Evolutionary conservation across 202 grass and related monocot species (phyloP), one percentile per base, ranked within the genome.

Genomic region (Schoenoplectus triqueter): DNA sequence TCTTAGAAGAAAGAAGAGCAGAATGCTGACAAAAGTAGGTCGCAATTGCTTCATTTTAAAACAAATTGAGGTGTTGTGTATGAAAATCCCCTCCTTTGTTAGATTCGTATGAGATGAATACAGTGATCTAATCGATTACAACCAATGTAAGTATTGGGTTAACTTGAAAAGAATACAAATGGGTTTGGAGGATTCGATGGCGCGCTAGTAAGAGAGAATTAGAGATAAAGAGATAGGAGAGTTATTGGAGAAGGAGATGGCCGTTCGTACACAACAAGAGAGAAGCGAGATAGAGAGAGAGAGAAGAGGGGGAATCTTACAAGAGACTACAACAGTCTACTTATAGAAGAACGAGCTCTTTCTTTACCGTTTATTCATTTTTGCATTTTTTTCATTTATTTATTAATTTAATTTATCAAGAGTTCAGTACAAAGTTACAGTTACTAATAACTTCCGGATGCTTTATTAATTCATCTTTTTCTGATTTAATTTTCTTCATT

Each of bases 1-100:
- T 83, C 65, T 71, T 13, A 83, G 81, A 83, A 83, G 65, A 57
- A 83, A 83, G 81, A 83, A 83, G 49, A 83, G 39, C 47, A 83
- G 64, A 83, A 83, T 83, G 65, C 65, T 69, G 65, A 57, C 9
- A 83, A 49, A 57, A 70, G 70, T 57, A 83, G 0, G 7, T 65
- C 49, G 22, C 21, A 83, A 70, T 83, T 83, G 81, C 81, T 69
- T 42, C 81, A 83, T 83, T 83, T 22, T 40, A 49, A 44, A 59
- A 83, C 81, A 70, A 83, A 59, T 59, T 56, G 7, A 17, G 54
- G 50, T 59, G n/a, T 31, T 55, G 51, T 69, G 66, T 44, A 44
- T 9, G 60, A n/a, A 80, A 82, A 22, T 49, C 47, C 45, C 60
- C 20, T 67, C 62, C n/a, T 66, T 66, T 48, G 17, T 42, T 22